Percentiles rank a stretch among this genome's conserved stretches.
These are phyloP conservation scores for Phaeosphaeriaceae sp. DNA, from an alignment of 2,329 filamentous ascomycete genomes.

Conservation along the genomic window DNA sequence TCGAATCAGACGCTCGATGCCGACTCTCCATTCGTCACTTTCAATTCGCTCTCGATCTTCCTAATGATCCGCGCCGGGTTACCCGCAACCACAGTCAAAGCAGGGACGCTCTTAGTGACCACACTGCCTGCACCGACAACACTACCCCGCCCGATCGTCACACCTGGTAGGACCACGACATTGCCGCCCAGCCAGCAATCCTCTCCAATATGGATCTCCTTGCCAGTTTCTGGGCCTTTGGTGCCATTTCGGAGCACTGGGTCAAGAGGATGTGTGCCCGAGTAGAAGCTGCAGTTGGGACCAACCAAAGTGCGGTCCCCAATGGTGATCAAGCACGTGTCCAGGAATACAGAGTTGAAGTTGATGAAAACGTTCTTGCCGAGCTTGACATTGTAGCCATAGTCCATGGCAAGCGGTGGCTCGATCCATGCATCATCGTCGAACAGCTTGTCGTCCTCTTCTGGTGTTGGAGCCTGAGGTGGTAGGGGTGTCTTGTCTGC, in stretches of 20 bases:
- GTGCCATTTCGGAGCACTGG: slow-evolving; percentile 76
- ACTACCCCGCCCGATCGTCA: slow-evolving; percentile 77
- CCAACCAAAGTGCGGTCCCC: slow-evolving; percentile 81
- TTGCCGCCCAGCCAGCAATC: slow-evolving; percentile 66
- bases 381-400: slow-evolving; percentile 77
- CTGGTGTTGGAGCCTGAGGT: slow-evolving; percentile 61
- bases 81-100: slow-evolving; percentile 71
- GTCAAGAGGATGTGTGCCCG: slow-evolving; percentile 79
- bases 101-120: slow-evolving; percentile 77
- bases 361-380: slow-evolving; percentile 79
- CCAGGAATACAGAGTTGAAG: slow-evolving; percentile 76
- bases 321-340: slow-evolving; percentile 77
- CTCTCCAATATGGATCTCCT: slow-evolving; percentile 76
- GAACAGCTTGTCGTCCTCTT: slow-evolving; percentile 72
- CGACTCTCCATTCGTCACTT: slow-evolving; percentile 27
- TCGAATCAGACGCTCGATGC: slow-evolving; percentile 66
- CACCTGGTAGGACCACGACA: slow-evolving; percentile 71
- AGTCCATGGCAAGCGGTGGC: slow-evolving; percentile 75
- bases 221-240: slow-evolving; percentile 76
- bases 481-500: slow-evolving; percentile 71
- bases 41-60: slow-evolving; percentile 47
- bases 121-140: slow-evolving; percentile 84
- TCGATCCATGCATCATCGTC: slow-evolving; percentile 74
- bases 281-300: slow-evolving; percentile 79
- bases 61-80: slow-evolving; percentile 73